Evolutionary conservation across 768 basidiomycete species (phyloP).

Genomic region (Coprinopsis strossmayeri): DNA sequence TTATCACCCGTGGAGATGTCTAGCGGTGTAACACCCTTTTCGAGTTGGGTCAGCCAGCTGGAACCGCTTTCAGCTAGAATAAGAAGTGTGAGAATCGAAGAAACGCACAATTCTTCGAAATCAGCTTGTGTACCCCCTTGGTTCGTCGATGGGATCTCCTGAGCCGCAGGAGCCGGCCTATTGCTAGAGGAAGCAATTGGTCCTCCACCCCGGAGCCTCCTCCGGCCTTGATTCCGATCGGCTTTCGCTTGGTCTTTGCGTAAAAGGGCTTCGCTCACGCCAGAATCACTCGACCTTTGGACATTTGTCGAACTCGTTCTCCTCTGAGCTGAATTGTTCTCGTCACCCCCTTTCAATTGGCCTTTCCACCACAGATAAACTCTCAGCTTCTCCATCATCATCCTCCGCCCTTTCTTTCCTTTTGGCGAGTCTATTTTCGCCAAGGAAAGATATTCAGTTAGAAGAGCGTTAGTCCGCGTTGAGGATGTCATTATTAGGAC

Average conservation of each 20-base stretch:
- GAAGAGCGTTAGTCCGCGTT: slow-evolving; percentile 59
- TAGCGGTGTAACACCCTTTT: slow-evolving; percentile 7
- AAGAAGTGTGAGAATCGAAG: not conserved
- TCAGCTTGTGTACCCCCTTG: slow-evolving; percentile 31
- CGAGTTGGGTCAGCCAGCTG: slow-evolving; percentile 8
- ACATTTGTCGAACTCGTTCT: not conserved
- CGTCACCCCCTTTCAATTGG: slow-evolving; percentile 32
- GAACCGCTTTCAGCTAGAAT: not conserved
- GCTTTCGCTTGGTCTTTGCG: slow-evolving; percentile 66
- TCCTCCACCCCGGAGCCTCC: slow-evolving; percentile 75
- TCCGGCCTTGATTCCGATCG: slow-evolving; percentile 53
- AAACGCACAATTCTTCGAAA: slow-evolving; percentile 54
- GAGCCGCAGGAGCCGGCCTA: slow-evolving; percentile 12
- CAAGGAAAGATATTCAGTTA: slow-evolving; percentile 73
- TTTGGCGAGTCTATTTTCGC: slow-evolving; percentile 52
- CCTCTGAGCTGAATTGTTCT: slow-evolving; percentile 12
- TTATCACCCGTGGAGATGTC: slow-evolving; percentile 20
- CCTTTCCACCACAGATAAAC: slow-evolving; percentile 81
- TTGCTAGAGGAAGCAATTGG: slow-evolving; percentile 21
- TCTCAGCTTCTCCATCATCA: slow-evolving; percentile 76
- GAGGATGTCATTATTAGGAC: slow-evolving; percentile 89
- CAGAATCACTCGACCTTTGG: slow-evolving; percentile 13
- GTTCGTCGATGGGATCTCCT: no score
- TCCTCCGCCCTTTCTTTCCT: slow-evolving; percentile 57
- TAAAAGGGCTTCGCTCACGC: slow-evolving; percentile 67